Evolutionary conservation across 2,329 filamentous ascomycete species (phyloP).

Genomic region (Trichoderma endophyticum): DNA sequence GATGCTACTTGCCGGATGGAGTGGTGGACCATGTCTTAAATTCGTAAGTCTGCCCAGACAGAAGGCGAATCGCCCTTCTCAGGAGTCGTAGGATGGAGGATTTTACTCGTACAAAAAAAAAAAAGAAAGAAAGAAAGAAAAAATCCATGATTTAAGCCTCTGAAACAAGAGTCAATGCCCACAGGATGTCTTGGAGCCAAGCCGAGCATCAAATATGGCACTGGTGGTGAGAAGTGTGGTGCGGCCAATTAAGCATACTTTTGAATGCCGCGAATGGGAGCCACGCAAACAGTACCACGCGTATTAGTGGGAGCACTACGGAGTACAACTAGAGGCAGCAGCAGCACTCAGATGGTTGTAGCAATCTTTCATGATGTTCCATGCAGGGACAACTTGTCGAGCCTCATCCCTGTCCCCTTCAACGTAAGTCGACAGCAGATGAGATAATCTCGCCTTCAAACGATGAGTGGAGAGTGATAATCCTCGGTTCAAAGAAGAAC

Average conservation of each 20-base stretch:
- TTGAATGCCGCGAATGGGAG: not conserved
- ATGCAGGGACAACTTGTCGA: not conserved
- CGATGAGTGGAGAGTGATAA: not conserved
- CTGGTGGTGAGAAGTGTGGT: not conserved
- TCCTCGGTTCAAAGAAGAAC: not conserved
- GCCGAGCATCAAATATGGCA: not conserved
- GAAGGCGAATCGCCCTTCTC: not conserved
- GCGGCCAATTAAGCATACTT: constrained; percentile 16
- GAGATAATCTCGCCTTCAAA: not conserved
- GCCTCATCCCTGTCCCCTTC: not conserved
- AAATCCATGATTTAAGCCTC: not conserved
- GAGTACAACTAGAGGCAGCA: not conserved
- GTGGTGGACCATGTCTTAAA: not conserved
- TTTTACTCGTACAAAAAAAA: not conserved
- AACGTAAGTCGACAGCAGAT: not conserved
- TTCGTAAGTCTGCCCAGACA: not conserved
- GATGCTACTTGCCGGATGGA: not conserved
- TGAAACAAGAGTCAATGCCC: not conserved
- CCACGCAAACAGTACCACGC: not conserved
- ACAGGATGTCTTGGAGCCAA: not conserved
- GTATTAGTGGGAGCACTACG: not conserved
- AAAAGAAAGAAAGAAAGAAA: too few species aligned
- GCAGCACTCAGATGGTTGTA: not conserved
- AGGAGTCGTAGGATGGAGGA: not conserved
- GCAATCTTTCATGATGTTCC: not conserved